Conservation (phyloP, 2,329 filamentous ascomycete species). For the Diaporthe sp. region DNA sequence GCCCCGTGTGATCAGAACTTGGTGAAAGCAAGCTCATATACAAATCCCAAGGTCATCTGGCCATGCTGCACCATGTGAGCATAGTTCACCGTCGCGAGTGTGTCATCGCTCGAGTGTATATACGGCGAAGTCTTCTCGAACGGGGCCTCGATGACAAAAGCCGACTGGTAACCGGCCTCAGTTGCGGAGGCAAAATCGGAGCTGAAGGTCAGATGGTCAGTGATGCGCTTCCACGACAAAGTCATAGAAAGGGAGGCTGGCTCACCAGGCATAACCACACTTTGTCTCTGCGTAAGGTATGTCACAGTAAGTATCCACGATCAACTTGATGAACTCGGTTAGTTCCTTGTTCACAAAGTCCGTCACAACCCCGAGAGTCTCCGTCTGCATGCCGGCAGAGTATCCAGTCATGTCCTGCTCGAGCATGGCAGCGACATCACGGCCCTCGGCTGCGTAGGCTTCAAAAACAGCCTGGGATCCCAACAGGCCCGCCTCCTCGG, state of each 20-base stretch:
- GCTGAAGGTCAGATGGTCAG: neutral
- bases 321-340: slow-evolving; percentile 53
- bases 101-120: slow-evolving; percentile 5
- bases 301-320: slow-evolving; percentile 50
- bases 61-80: slow-evolving; percentile 16
- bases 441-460: slow-evolving; percentile 51
- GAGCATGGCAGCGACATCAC: slow-evolving; percentile 57
- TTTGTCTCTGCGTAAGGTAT: slow-evolving; percentile 84
- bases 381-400: slow-evolving; percentile 46
- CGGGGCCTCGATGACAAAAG: slow-evolving; percentile 17
- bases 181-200: slow-evolving; percentile 16
- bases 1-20: neutral
- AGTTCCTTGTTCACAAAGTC: slow-evolving; percentile 55
- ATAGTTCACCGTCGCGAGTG: slow-evolving; percentile 24
- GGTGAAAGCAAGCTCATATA: slow-evolving; percentile 27
- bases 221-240: neutral
- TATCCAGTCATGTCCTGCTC: slow-evolving; percentile 63
- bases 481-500: slow-evolving; percentile 81
- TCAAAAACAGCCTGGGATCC: slow-evolving; percentile 72
- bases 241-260: slow-evolving; percentile 69
- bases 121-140: slow-evolving; percentile 29
- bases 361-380: slow-evolving; percentile 56
- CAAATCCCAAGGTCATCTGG: slow-evolving; percentile 10
- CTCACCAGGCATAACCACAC: slow-evolving; percentile 88
- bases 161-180: slow-evolving; percentile 11